Percentiles rank a stretch among this genome's conserved stretches.
Evolutionary conservation across 768 basidiomycete species (phyloP).

Genomic region (Kwoniella pini): DNA sequence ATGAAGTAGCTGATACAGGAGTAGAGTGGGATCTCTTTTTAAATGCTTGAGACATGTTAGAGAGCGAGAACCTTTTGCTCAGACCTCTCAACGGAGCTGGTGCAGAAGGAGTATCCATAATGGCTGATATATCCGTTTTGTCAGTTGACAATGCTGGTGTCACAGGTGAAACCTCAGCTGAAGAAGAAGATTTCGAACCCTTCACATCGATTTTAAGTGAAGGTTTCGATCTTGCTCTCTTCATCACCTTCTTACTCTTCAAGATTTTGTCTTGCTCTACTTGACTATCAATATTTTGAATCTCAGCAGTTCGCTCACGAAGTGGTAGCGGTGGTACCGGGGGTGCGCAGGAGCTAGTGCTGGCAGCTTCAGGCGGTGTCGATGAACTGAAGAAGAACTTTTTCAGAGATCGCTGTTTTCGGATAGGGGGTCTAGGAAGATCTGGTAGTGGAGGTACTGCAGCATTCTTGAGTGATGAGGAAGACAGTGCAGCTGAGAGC

Average conservation of each 20-base stretch:
- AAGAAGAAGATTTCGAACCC: constrained; percentile 1
- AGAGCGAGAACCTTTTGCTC: constrained; percentile 41
- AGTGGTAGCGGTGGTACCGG: background rate
- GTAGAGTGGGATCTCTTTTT: constrained; percentile 25
- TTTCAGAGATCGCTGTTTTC: constrained; percentile 39
- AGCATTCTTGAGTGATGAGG: constrained; percentile 10
- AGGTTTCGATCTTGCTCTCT: constrained; percentile 17
- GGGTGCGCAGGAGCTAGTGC: background rate
- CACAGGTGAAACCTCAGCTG: background rate
- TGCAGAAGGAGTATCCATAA: background rate
- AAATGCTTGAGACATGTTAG: constrained; percentile 45
- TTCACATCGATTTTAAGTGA: constrained; percentile 22
- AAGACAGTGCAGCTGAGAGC: constrained; percentile 20
- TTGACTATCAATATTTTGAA: background rate
- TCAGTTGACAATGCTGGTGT: constrained; percentile 14
- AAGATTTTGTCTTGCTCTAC: background rate
- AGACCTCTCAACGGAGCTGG: constrained; percentile 23
- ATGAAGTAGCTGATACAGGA: constrained; percentile 12
- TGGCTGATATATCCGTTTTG: constrained; percentile 1
- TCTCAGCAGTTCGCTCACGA: background rate
- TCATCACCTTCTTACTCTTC: constrained; percentile 10
- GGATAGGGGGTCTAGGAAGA: constrained; percentile 19
- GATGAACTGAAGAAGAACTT: constrained; percentile 36
- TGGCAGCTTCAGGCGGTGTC: background rate
- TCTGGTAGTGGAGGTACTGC: constrained; percentile 8